These are phyloP conservation scores for Eucalyptus virginea DNA, from an alignment of 345 rosid genomes.

Conservation along the genomic window DNA sequence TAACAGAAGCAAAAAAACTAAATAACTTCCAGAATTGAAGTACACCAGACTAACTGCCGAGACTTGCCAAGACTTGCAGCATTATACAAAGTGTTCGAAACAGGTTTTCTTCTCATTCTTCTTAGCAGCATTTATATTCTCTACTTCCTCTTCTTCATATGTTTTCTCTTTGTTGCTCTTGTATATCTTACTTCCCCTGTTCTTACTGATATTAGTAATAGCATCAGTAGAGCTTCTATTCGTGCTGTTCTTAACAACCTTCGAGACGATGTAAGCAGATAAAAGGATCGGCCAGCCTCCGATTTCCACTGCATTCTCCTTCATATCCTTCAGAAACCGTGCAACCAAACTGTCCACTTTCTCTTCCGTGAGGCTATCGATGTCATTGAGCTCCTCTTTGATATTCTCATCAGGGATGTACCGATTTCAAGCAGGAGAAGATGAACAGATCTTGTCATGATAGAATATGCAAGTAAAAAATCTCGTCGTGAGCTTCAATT, in stretches of 20 bases:
- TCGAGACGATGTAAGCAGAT: conserved; percentile 1
- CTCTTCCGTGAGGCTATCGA: not conserved
- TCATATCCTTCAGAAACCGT: conserved; percentile 1
- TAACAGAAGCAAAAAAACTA: no score
- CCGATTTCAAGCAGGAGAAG: not conserved
- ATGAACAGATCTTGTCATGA: not conserved
- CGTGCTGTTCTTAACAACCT: not conserved
- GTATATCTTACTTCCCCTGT: no score
- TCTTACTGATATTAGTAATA: no score
- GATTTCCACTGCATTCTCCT: not conserved
- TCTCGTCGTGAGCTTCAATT: not conserved
- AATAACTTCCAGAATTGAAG: no score
- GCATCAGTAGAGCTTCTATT: no score
- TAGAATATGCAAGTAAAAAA: not conserved
- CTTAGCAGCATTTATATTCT: no score
- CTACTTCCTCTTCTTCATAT: no score
- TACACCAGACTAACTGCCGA: no score
- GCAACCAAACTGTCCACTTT: conserved; percentile 2
- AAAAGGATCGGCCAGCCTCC: not conserved
- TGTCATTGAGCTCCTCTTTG: not conserved
- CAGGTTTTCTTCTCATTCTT: no score
- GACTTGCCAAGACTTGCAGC: no score
- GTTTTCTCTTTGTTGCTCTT: no score
- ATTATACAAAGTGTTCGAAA: no score
- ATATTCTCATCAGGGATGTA: not conserved